Conservation (phyloP, 1,284 basidiomycete genomes). For the Boletus semigastroideus region DNA sequence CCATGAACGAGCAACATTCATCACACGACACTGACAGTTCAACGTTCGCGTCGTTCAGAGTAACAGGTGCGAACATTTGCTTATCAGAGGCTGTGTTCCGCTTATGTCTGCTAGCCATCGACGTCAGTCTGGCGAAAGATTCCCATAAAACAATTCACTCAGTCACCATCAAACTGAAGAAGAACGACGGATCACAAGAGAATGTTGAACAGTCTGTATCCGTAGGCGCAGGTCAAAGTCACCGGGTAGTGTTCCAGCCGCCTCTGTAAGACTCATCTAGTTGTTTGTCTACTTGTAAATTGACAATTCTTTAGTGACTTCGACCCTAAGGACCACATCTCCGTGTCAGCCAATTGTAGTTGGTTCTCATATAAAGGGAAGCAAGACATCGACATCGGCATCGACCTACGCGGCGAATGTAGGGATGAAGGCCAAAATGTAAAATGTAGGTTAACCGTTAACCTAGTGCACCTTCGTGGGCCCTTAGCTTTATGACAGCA, state of each 20-base stretch:
- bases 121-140: slow-evolving; percentile 5
- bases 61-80: slow-evolving; percentile 3
- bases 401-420: slow-evolving; percentile 3
- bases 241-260: slow-evolving; percentile 1
- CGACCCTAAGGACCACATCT: not conserved
- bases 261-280: not conserved
- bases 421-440: slow-evolving; percentile 3
- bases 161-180: not conserved
- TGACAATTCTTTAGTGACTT: slow-evolving; percentile 6
- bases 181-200: not conserved
- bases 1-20: not conserved
- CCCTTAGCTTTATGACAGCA: not conserved
- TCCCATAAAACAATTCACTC: slow-evolving; percentile 4
- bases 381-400: not conserved
- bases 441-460: slow-evolving; percentile 11
- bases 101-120: not conserved
- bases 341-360: not conserved
- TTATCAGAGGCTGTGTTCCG: not conserved
- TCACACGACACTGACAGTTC: not conserved
- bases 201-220: not conserved
- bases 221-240: not conserved
- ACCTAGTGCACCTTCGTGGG: not conserved
- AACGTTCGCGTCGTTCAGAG: not conserved
- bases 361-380: not conserved
- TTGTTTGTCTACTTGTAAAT: not conserved